A percentile compares a stretch with the other conserved stretches of the same genome.
Evolutionary conservation across 371 early-diverging fungal species (phyloP).

Genomic region (Fennellomyces sp.): DNA sequence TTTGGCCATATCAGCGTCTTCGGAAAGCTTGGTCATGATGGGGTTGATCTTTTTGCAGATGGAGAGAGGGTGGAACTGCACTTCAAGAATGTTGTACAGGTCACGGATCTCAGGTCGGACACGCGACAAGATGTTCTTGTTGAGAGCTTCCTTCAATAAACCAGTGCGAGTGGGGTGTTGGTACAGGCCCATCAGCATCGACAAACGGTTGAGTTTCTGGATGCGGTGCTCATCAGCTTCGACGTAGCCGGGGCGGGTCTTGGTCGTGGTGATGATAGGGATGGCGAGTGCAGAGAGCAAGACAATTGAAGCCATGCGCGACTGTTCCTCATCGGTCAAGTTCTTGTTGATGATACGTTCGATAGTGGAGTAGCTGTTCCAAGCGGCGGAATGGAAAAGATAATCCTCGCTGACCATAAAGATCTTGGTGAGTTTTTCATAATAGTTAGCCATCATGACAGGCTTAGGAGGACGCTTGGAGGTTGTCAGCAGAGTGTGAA

Average conservation of each 20-base stretch:
- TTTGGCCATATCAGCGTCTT: conserved; percentile 76
- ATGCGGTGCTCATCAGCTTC: conserved; percentile 86
- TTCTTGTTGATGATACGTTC: conserved; percentile 76
- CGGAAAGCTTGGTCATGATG: conserved; percentile 72
- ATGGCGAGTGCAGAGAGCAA: conserved; percentile 91
- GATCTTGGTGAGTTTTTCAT: conserved; percentile 94
- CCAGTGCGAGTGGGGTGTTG: conserved; percentile 89
- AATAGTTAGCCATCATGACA: conserved; percentile 95
- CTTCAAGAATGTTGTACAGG: conserved; percentile 93
- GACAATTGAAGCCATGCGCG: conserved; percentile 88
- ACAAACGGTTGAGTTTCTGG: conserved; percentile 82
- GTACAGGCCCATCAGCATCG: conserved; percentile 84
- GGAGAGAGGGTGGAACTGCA: conserved; percentile 96
- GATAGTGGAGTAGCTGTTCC: conserved; percentile 90
- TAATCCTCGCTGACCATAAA: conserved; percentile 96
- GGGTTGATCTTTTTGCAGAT: conserved; percentile 96
- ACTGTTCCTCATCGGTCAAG: conserved; percentile 72
- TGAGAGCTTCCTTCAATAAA: conserved; percentile 87
- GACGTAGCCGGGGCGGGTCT: conserved; percentile 67
- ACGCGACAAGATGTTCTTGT: conserved; percentile 83
- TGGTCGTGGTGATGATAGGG: conserved; percentile 84
- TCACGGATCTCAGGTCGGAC: conserved; percentile 91
- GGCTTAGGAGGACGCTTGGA: conserved; percentile 93
- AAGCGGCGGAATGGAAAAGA: conserved; percentile 97
- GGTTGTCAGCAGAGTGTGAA: conserved; percentile 89